Conservation (phyloP, 768 basidiomycete genomes). For the Psilocybe azurescens region DNA sequence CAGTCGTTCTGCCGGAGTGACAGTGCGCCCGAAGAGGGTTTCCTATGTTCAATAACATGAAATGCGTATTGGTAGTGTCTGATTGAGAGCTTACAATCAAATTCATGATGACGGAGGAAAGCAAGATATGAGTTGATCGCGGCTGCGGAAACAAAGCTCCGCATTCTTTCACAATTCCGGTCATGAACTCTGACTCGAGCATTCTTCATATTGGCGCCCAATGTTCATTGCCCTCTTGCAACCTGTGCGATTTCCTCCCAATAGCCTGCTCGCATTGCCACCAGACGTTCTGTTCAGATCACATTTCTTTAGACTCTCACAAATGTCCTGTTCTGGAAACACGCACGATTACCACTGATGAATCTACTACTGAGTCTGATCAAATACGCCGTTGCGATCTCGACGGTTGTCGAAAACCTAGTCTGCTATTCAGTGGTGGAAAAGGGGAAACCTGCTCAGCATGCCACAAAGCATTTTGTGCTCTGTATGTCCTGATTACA, state of each 20-base stretch:
- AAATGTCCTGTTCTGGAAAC: conserved; percentile 43
- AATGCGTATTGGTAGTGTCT: background rate
- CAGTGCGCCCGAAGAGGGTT: conserved; percentile 90
- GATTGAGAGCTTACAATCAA: conserved; percentile 63
- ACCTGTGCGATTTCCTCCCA: conserved; percentile 77
- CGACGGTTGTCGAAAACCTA: conserved; percentile 57
- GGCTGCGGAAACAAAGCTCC: background rate
- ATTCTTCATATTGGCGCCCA: conserved; percentile 64
- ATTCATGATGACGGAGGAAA: conserved; percentile 59
- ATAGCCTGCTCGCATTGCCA: conserved; percentile 66
- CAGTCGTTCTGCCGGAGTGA: conserved; percentile 95
- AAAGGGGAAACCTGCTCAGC: conserved; percentile 46
- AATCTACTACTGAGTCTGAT: conserved; percentile 18
- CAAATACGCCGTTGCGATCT: conserved; percentile 56
- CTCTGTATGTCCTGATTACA: conserved; percentile 45
- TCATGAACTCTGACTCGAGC: conserved; percentile 25
- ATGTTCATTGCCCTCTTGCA: conserved; percentile 67
- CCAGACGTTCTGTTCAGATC: conserved; percentile 64
- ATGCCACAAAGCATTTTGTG: conserved; percentile 68
- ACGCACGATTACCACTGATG: conserved; percentile 11
- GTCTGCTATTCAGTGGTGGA: conserved; percentile 47
- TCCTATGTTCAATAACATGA: conserved; percentile 57
- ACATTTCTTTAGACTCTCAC: conserved; percentile 67
- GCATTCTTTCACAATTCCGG: background rate
- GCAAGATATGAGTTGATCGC: conserved; percentile 17